These are phyloP conservation scores for Pezizomycotina sp. DNA, from an alignment of 2,329 filamentous ascomycete species.

Conservation along the genomic window DNA sequence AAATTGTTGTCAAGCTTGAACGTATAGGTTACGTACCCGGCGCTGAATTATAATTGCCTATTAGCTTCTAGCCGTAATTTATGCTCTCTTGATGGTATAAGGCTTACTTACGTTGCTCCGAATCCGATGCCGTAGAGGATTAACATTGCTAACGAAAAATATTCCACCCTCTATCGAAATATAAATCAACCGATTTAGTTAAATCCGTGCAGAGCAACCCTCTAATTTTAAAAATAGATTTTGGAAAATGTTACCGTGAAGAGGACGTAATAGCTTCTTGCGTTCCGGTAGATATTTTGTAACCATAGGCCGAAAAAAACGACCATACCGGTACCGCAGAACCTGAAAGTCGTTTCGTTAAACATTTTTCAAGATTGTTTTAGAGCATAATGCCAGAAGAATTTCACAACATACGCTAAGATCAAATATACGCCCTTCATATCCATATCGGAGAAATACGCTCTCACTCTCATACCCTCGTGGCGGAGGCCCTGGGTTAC, in stretches of 20 bases:
- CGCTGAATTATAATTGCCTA: slow-evolving; percentile 7
- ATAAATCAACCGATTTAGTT: too few species aligned
- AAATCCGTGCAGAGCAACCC: too few species aligned
- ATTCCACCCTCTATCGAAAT: slow-evolving; percentile 15
- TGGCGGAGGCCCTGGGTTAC: slow-evolving; percentile 7
- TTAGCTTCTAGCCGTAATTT: background rate
- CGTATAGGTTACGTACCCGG: slow-evolving; percentile 16
- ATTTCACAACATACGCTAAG: slow-evolving; percentile 9
- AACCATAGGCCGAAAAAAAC: slow-evolving; percentile 19
- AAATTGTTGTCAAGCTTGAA: slow-evolving; percentile 18
- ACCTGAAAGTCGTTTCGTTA: slow-evolving; percentile 6
- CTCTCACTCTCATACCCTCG: slow-evolving; percentile 16
- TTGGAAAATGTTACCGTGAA: too few species aligned
- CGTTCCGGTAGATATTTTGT: slow-evolving; percentile 17
- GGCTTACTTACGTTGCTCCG: slow-evolving; percentile 15
- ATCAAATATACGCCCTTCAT: slow-evolving; percentile 18
- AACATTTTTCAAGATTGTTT: background rate
- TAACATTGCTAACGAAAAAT: slow-evolving; percentile 11
- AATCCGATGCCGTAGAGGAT: slow-evolving; percentile 10
- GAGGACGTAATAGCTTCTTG: slow-evolving; percentile 17
- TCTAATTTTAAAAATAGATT: too few species aligned
- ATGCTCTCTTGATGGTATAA: background rate
- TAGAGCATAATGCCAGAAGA: background rate
- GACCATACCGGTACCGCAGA: slow-evolving; percentile 15
- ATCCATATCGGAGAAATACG: slow-evolving; percentile 17